Evolutionary conservation across 768 basidiomycete species (phyloP).

Genomic region (Leucocoprinus birnbaumii): DNA sequence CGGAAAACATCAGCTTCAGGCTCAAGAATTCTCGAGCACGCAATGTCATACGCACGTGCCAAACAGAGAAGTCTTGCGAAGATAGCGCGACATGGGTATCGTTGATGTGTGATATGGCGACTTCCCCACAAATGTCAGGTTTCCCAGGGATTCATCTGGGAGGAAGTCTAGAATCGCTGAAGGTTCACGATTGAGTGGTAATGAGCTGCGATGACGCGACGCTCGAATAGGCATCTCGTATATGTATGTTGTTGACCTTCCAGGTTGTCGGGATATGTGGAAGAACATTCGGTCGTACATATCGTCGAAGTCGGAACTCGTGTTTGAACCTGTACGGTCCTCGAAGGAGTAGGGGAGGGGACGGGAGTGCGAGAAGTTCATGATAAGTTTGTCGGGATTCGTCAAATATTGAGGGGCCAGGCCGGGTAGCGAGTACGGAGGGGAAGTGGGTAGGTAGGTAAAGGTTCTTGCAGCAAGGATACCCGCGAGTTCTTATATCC

Average conservation of each 20-base stretch:
- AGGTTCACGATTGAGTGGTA: conserved; percentile 51
- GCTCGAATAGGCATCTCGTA: conserved; percentile 68
- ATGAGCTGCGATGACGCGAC: conserved; percentile 53
- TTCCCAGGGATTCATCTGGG: conserved; percentile 56
- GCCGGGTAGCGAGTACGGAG: not conserved
- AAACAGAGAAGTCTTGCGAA: conserved; percentile 62
- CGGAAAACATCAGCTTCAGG: not conserved
- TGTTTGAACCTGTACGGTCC: conserved; percentile 58
- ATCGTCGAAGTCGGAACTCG: conserved; percentile 68
- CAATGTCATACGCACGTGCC: conserved; percentile 47
- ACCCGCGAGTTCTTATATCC: conserved; percentile 3
- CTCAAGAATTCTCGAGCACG: not conserved
- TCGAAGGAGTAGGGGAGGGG: conserved; percentile 28
- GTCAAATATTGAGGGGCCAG: not conserved
- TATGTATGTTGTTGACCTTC: conserved; percentile 45
- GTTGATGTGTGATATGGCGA: conserved; percentile 29
- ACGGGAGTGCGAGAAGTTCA: not conserved
- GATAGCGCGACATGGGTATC: conserved; percentile 61
- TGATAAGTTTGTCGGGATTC: not conserved
- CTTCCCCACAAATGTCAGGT: conserved; percentile 47
- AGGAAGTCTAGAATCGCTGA: conserved; percentile 60
- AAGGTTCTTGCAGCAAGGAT: not conserved
- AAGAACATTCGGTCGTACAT: conserved; percentile 76
- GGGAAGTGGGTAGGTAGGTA: not conserved
- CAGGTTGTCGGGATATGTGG: conserved; percentile 52